Evolutionary conservation across 1,139 yeast genomes (phyloP).

Genomic region (Yamadazyma diospyri): DNA sequence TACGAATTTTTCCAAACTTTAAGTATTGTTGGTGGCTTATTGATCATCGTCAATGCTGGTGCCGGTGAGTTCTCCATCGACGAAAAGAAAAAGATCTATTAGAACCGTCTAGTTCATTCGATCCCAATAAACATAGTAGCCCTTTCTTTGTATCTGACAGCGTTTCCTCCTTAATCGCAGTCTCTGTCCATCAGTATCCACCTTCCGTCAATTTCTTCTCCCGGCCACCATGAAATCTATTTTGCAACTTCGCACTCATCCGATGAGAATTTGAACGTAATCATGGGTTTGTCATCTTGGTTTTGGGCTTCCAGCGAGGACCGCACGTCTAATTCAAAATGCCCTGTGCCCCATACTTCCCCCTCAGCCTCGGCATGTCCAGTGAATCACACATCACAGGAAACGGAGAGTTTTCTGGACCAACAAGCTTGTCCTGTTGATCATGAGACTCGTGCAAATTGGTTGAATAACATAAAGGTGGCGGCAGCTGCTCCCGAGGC

Average conservation of each 20-base stretch:
- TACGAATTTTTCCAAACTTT: slow-evolving; percentile 94
- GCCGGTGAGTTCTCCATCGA: slow-evolving; percentile 94
- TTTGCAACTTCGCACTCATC: too few species aligned
- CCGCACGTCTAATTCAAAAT: not conserved
- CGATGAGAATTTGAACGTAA: too few species aligned
- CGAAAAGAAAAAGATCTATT: slow-evolving; percentile 93
- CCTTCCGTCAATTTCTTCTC: not conserved
- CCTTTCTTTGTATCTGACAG: too few species aligned
- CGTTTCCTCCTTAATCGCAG: too few species aligned
- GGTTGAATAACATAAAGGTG: slow-evolving; percentile 46
- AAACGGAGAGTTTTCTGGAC: too few species aligned
- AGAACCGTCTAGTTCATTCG: too few species aligned
- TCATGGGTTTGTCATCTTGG: slow-evolving; percentile 7
- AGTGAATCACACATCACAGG: slow-evolving; percentile 6
- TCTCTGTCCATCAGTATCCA: not conserved
- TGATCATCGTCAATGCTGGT: slow-evolving; percentile 90
- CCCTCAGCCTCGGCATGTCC: slow-evolving; percentile 1
- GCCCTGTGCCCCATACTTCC: slow-evolving; percentile 6
- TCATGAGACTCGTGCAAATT: slow-evolving; percentile 52
- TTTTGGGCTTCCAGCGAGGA: slow-evolving; percentile 5
- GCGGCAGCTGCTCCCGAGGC: slow-evolving; percentile 32
- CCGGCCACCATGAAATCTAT: not conserved
- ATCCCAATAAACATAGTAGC: too few species aligned
- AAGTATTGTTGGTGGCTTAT: slow-evolving; percentile 90
- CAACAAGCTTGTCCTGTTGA: slow-evolving; percentile 65